These are phyloP conservation scores for Dichomitus squalens DNA, from an alignment of 1,284 basidiomycete genomes.

Conservation along the genomic window DNA sequence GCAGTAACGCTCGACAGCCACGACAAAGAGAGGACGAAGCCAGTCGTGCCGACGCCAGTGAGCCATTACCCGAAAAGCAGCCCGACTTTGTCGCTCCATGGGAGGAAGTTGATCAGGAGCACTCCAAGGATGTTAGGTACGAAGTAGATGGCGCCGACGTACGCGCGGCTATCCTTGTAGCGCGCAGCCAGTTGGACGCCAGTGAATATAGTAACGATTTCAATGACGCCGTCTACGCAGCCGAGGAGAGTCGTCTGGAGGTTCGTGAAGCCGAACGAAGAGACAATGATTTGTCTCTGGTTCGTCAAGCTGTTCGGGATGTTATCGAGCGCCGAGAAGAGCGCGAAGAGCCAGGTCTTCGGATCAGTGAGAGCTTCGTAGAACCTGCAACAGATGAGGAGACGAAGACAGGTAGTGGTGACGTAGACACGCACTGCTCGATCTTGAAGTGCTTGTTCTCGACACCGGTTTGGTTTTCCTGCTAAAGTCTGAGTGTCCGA, in stretches of 20 bases:
- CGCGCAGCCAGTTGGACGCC: conserved; percentile 60
- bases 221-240: conserved; percentile 67
- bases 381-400: conserved; percentile 43
- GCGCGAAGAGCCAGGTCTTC: conserved; percentile 72
- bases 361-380: conserved; percentile 68
- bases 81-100: conserved; percentile 64
- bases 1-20: conserved; percentile 73
- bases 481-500: neutral
- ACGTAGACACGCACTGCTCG: conserved; percentile 42
- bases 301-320: conserved; percentile 75
- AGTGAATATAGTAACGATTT: conserved; percentile 67
- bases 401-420: neutral
- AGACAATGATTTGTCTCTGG: conserved; percentile 68
- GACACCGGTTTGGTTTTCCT: conserved; percentile 42
- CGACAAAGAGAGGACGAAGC: conserved; percentile 68
- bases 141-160: conserved; percentile 60
- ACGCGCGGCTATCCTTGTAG: conserved; percentile 60
- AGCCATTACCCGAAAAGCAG: conserved; percentile 63
- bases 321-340: conserved; percentile 64
- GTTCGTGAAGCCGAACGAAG: conserved; percentile 66
- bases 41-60: conserved; percentile 68
- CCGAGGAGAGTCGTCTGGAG: conserved; percentile 71
- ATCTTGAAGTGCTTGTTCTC: conserved; percentile 44
- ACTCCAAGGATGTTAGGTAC: conserved; percentile 64
- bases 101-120: conserved; percentile 64